A percentile compares a stretch with the other conserved stretches of the same genome.
phyloP scores from a whole-genome alignment of 2,329 filamentous ascomycete genomes.

The Emericellopsis atlantica region DNA sequence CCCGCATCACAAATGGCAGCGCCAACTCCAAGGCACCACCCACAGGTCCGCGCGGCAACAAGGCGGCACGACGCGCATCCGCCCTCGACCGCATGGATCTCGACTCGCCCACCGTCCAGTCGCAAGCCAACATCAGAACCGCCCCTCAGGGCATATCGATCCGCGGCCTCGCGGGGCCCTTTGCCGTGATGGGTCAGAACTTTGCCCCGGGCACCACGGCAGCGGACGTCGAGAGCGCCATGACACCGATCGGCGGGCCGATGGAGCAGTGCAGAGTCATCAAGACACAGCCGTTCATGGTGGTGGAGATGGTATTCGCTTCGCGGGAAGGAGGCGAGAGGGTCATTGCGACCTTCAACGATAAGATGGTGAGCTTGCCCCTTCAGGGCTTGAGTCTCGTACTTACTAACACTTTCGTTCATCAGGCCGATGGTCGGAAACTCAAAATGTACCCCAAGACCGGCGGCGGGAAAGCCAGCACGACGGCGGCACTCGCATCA shows the following conservation, averaged over 20 bases:
- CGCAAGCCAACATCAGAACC: constrained; percentile 21
- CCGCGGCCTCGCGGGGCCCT: constrained; percentile 60
- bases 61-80: constrained; percentile 25
- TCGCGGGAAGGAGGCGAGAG: constrained; percentile 60
- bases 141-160: constrained; percentile 47
- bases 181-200: constrained; percentile 64
- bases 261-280: constrained; percentile 56
- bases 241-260: constrained; percentile 61
- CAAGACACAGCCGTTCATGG: constrained; percentile 56
- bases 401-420: neutral
- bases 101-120: constrained; percentile 12
- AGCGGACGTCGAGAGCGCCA: constrained; percentile 71
- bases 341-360: constrained; percentile 65
- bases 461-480: constrained; percentile 22
- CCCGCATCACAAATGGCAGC: constrained; percentile 30
- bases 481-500: constrained; percentile 9
- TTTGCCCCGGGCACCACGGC: constrained; percentile 73
- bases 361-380: constrained; percentile 51
- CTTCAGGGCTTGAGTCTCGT: no score
- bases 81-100: constrained; percentile 29
- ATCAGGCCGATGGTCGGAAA: constrained; percentile 58
- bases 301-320: constrained; percentile 66
- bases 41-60: constrained; percentile 11
- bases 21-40: constrained; percentile 3
- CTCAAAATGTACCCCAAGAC: constrained; percentile 62